Evolutionary conservation across 2,329 filamentous ascomycete genomes (phyloP).

Genomic region (Alternaria atra): DNA sequence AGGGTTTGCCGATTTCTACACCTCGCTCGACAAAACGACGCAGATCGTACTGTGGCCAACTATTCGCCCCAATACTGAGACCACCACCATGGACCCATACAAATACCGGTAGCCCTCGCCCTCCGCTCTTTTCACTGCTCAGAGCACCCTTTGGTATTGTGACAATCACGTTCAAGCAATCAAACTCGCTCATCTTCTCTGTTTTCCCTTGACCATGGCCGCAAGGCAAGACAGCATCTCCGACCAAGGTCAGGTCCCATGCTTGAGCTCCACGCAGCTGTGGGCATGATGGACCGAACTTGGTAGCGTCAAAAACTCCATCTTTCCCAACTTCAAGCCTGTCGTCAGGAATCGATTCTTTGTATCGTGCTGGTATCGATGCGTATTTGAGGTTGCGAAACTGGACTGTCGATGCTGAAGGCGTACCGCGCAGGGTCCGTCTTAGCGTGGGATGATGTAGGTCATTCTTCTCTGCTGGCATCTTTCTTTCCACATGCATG

Average conservation of each 20-base stretch:
- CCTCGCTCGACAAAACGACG: conserved; percentile 56
- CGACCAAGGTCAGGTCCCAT: conserved; percentile 39
- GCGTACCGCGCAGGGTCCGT: conserved; percentile 30
- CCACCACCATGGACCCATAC: conserved; percentile 65
- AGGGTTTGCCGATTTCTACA: conserved; percentile 53
- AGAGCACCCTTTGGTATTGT: conserved; percentile 38
- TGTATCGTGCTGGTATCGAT: conserved; percentile 43
- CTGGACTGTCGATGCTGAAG: conserved; percentile 33
- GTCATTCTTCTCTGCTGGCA: conserved; percentile 3
- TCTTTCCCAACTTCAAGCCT: conserved; percentile 13
- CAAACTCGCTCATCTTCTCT: conserved; percentile 45
- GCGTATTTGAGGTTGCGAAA: conserved; percentile 51
- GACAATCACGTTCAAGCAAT: conserved; percentile 47
- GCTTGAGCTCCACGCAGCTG: conserved; percentile 44
- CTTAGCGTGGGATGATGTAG: conserved; percentile 24
- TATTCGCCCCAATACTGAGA: conserved; percentile 59
- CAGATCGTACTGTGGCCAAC: conserved; percentile 63
- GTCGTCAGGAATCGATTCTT: conserved; percentile 36
- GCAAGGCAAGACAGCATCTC: conserved; percentile 24
- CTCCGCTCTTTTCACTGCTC: not conserved
- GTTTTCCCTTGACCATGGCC: conserved; percentile 26
- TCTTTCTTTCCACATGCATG: not conserved
- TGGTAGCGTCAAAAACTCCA: conserved; percentile 43
- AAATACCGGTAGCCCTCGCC: conserved; percentile 57
- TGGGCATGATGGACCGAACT: conserved; percentile 50